Evolutionary conservation across 441 rosid genomes (phyloP), one percentile per base, ranked within the genome.

Genomic region (Omphalea diandra): DNA sequence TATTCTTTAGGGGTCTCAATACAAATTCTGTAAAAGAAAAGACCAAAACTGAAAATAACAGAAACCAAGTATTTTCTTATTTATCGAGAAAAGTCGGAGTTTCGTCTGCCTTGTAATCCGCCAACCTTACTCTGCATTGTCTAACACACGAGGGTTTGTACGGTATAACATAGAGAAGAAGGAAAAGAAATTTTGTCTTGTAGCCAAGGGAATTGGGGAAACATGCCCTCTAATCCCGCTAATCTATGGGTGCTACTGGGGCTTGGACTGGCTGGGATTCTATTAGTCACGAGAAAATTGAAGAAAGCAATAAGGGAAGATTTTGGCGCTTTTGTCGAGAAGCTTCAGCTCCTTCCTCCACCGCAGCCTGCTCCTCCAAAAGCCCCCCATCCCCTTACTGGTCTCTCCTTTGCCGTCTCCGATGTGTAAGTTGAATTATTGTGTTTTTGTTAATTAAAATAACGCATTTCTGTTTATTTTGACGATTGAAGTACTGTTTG

Each of bases 351-450:
- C 1, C 90, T 90, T 49, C 98, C 99, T 67, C 99, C 99, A n/a
- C 99, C 99, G n/a, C 99, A 80, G 72, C 99, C 99, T 24, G 83
- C 96, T 68, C 99, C 99, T 73, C 99, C 97, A 52, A 95, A 93
- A 76, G 99, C 99, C 36, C 98, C 93, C 31, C 99, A 95, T 66
- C 98, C 97, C 22, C 97, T 95, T 76, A 87, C 95, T 46, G 89
- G 81, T 38, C 95, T 95, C 80, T 69, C 86, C 24, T 93, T 95
- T 73, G 90, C 97, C 56, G 86, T 91, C 53, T 93, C 98, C 72
- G 99, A 95, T 79, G 18, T 90, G 99, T 95, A 82, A 63, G 81
- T 69, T 2, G n/a, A n/a, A 14, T 44, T 56, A 5, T 15, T 44
- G 1, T 68, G 20, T 24, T 55, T 15, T 10, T 26, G 18, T 59